Percentiles rank a stretch among this genome's conserved stretches.
Evolutionary conservation across 768 basidiomycete species (phyloP).

Genomic region (Boletus tomentosulus): DNA sequence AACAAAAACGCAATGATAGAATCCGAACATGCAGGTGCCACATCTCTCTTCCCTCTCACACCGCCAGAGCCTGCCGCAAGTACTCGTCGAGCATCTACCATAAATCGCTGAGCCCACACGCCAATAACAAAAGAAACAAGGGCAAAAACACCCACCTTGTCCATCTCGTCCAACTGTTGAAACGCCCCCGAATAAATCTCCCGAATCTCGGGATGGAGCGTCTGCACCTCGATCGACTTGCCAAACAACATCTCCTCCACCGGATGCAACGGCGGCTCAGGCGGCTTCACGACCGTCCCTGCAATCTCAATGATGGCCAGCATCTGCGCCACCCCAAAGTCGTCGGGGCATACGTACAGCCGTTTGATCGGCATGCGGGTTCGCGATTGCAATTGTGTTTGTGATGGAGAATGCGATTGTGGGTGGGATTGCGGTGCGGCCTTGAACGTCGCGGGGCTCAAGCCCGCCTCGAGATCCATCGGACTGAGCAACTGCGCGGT

Average conservation of each 20-base stretch:
- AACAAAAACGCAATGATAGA: background rate
- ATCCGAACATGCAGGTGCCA: background rate
- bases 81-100: constrained; percentile 30
- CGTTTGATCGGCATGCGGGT: constrained; percentile 31
- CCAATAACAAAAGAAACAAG: background rate
- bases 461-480: constrained; percentile 9
- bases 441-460: constrained; percentile 21
- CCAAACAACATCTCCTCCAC: constrained; percentile 77
- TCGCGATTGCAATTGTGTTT: background rate
- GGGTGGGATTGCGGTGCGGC: constrained; percentile 4
- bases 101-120: background rate
- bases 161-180: constrained; percentile 74
- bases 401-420: background rate
- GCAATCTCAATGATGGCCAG: constrained; percentile 80
- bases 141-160: constrained; percentile 48
- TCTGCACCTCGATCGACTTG: constrained; percentile 50
- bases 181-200: constrained; percentile 70
- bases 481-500: constrained; percentile 29
- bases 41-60: constrained; percentile 6
- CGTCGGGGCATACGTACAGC: constrained; percentile 61
- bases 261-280: constrained; percentile 46
- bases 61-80: constrained; percentile 20
- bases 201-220: constrained; percentile 65
- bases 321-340: constrained; percentile 85
- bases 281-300: constrained; percentile 37